Evolutionary conservation across 1,284 basidiomycete species (phyloP).

Genomic region (Puccinia polysora): DNA sequence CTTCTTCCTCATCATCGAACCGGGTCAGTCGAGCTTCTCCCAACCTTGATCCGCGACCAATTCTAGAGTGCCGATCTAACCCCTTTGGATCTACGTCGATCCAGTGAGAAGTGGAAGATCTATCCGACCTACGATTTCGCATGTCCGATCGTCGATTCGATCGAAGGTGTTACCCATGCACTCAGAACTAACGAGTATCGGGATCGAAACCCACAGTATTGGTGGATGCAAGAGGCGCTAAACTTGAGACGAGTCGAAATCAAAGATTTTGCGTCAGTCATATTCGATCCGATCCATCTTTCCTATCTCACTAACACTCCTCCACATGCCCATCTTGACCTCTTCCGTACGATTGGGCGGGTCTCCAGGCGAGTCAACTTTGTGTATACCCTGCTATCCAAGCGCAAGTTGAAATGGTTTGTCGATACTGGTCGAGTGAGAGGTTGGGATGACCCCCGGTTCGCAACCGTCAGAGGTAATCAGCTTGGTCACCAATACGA

Average conservation of each 20-base stretch:
- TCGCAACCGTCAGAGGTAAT: conserved; percentile 90
- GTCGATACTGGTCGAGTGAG: conserved; percentile 71
- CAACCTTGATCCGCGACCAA: too few species aligned
- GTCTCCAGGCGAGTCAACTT: conserved; percentile 79
- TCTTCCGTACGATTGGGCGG: neutral
- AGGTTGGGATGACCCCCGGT: conserved; percentile 97
- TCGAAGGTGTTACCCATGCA: conserved; percentile 98
- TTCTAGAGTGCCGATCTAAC: neutral
- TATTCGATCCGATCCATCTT: conserved; percentile 21
- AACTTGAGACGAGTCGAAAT: conserved; percentile 77
- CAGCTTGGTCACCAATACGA: conserved; percentile 21
- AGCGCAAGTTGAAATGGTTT: conserved; percentile 95
- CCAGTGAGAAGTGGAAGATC: conserved; percentile 89
- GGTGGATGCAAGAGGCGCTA: conserved; percentile 89
- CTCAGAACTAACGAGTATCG: conserved; percentile 97
- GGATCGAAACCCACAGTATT: conserved; percentile 93
- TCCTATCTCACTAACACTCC: too few species aligned
- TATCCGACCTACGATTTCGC: conserved; percentile 99
- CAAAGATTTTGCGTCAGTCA: conserved; percentile 82
- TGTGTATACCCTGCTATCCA: conserved; percentile 95
- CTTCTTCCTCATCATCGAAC: conserved; percentile 83
- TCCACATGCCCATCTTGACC: too few species aligned
- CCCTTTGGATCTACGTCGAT: too few species aligned
- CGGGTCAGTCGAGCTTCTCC: conserved; percentile 59
- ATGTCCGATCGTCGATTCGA: conserved; percentile 89